phyloP scores from a whole-genome alignment of 208 protist genomes.

The Strigomonas oncopelti region DNA sequence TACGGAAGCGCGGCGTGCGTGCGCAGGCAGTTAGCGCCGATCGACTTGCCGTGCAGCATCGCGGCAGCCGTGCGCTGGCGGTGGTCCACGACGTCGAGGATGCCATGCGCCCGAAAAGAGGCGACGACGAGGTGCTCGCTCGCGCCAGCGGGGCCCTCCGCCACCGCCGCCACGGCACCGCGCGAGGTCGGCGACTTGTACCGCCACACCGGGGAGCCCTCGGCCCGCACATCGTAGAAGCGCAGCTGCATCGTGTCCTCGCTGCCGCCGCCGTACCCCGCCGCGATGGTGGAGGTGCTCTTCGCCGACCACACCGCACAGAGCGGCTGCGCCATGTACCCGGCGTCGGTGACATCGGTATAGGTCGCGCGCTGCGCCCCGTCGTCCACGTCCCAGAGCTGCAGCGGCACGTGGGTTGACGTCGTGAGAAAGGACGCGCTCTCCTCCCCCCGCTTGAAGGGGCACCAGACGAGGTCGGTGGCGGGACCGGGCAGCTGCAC shows the following conservation, averaged over 20 bases:
- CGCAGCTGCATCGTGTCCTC: constrained; percentile 54
- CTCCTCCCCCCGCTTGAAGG: constrained; percentile 50
- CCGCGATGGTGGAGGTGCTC: constrained; percentile 24
- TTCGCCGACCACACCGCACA: constrained; percentile 35
- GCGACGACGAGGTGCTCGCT: constrained; percentile 33
- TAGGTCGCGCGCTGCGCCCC: constrained; percentile 64
- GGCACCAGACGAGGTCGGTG: constrained; percentile 73
- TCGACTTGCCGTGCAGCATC: constrained; percentile 31
- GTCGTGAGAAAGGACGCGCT: constrained; percentile 57
- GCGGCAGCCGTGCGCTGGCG: constrained; percentile 43
- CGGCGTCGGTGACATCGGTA: constrained; percentile 49
- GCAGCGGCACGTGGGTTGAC: constrained; percentile 53
- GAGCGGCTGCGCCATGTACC: constrained; percentile 42
- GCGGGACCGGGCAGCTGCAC: constrained; percentile 62
- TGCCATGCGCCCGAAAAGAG: constrained; percentile 43
- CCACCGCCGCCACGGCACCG: constrained; percentile 33
- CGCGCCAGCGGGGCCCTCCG: constrained; percentile 21
- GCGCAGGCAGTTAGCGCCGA: constrained; percentile 22
- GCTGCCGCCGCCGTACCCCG: constrained; percentile 68
- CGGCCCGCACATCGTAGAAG: constrained; percentile 57
- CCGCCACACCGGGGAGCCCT: constrained; percentile 39
- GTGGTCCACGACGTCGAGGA: constrained; percentile 65
- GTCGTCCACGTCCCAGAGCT: constrained; percentile 76
- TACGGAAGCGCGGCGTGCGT: constrained; percentile 12
- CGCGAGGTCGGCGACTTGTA: constrained; percentile 25